A percentile compares a stretch with the other conserved stretches of the same genome.
These are phyloP conservation scores for Eucalyptus brandiana DNA, from an alignment of 345 rosid species.

Conservation along the genomic window DNA sequence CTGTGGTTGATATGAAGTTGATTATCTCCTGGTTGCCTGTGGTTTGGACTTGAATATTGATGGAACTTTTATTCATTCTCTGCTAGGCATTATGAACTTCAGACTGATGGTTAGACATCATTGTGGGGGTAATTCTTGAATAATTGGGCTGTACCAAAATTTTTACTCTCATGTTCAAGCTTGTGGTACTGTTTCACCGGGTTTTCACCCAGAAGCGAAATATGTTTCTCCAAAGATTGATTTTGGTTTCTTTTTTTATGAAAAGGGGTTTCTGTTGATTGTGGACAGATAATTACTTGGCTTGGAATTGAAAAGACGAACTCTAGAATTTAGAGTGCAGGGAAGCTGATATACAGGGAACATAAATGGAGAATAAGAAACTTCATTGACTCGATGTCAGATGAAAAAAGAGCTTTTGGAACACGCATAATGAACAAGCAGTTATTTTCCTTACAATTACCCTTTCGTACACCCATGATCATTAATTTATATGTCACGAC, in stretches of 20 bases:
- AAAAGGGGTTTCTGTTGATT: not conserved
- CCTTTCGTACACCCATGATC: not conserved
- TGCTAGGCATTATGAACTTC: not conserved
- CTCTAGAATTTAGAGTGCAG: not conserved
- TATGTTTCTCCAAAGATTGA: not conserved
- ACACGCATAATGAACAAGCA: not conserved
- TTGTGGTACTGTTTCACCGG: not conserved
- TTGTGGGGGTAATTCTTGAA: not conserved
- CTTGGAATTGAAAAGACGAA: not conserved
- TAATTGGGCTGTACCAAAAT: not conserved
- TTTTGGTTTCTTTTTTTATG: not conserved
- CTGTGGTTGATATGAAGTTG: not conserved
- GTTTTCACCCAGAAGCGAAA: not conserved
- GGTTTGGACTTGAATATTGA: not conserved
- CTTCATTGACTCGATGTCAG: not conserved
- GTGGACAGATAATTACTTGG: not conserved
- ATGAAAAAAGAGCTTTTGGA: not conserved
- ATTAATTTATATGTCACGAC: not conserved
- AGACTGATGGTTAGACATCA: not conserved
- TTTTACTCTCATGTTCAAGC: not conserved
- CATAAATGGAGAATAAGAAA: not conserved
- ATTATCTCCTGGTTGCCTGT: not conserved
- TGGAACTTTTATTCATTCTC: not conserved
- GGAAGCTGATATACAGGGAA: not conserved
- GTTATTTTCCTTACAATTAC: not conserved